phyloP scores from a whole-genome alignment of 768 basidiomycete genomes.

The Sarcodon aspratus region DNA sequence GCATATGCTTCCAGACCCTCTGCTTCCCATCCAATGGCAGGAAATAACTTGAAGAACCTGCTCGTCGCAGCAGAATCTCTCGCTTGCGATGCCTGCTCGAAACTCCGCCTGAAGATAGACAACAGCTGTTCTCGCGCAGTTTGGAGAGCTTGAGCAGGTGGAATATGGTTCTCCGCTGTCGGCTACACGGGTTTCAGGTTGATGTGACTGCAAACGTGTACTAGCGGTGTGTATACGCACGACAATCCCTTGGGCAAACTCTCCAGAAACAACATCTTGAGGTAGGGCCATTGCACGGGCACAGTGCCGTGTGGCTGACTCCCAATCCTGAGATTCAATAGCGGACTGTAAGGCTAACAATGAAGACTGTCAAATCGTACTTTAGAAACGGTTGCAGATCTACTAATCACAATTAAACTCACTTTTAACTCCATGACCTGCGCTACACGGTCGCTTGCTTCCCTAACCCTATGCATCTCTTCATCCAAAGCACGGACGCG shows the following conservation, averaged over 20 bases:
- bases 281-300: conserved; percentile 85
- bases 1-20: conserved; percentile 92
- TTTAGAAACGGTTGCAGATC: conserved; percentile 4
- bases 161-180: conserved; percentile 76
- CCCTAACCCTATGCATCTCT: conserved; percentile 84
- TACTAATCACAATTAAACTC: conserved; percentile 17
- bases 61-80: conserved; percentile 82
- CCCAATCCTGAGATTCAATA: conserved; percentile 88
- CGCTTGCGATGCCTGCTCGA: conserved; percentile 68
- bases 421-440: conserved; percentile 97
- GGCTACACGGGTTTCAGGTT: conserved; percentile 41
- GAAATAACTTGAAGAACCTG: conserved; percentile 96
- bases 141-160: conserved; percentile 76
- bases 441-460: conserved; percentile 83
- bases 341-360: conserved; percentile 39
- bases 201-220: neutral
- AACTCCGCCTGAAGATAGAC: conserved; percentile 65
- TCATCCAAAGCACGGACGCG: conserved; percentile 83
- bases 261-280: conserved; percentile 61
- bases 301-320: conserved; percentile 85
- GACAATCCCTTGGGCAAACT: conserved; percentile 80
- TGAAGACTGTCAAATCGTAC: conserved; percentile 41
- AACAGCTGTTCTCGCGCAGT: conserved; percentile 67
- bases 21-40: conserved; percentile 85
- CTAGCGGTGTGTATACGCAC: conserved; percentile 25